phyloP scores from a whole-genome alignment of 1,284 basidiomycete genomes.

The Puccinia hordei region DNA sequence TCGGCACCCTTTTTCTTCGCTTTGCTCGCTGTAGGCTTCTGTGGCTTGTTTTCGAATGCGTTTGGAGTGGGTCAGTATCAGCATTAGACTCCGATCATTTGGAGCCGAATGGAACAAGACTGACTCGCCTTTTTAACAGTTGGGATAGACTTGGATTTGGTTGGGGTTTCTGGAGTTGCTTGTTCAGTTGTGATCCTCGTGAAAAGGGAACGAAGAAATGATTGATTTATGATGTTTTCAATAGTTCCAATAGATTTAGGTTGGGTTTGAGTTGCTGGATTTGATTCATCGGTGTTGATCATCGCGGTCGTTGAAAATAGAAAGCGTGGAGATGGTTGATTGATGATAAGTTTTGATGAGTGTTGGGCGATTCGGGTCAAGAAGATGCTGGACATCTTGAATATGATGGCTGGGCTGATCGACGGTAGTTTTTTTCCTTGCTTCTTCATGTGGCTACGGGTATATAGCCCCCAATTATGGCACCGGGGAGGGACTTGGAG shows the following conservation, averaged over 20 bases:
- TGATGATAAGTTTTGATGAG: not conserved
- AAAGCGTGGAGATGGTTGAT: not conserved
- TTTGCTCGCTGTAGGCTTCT: not conserved
- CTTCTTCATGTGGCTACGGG: no score
- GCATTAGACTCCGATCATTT: no score
- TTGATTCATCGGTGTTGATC: not conserved
- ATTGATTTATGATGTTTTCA: no score
- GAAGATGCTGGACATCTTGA: constrained; percentile 9
- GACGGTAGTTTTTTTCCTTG: no score
- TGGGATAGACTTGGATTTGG: not conserved
- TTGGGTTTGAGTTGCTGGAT: no score
- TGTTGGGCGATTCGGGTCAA: not conserved
- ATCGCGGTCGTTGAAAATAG: not conserved
- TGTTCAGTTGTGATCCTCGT: no score
- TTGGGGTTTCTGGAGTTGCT: no score
- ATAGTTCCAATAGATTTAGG: no score
- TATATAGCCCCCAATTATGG: no score
- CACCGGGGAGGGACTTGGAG: no score
- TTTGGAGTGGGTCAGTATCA: not conserved
- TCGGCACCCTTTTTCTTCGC: not conserved
- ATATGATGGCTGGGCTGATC: no score
- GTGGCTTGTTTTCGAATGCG: not conserved
- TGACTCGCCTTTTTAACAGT: not conserved
- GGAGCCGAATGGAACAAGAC: not conserved
- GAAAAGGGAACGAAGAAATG: no score